Evolutionary conservation across 2,329 filamentous ascomycete genomes (phyloP), one percentile per base, ranked within the genome.

Genomic region (Penicillium sp.): DNA sequence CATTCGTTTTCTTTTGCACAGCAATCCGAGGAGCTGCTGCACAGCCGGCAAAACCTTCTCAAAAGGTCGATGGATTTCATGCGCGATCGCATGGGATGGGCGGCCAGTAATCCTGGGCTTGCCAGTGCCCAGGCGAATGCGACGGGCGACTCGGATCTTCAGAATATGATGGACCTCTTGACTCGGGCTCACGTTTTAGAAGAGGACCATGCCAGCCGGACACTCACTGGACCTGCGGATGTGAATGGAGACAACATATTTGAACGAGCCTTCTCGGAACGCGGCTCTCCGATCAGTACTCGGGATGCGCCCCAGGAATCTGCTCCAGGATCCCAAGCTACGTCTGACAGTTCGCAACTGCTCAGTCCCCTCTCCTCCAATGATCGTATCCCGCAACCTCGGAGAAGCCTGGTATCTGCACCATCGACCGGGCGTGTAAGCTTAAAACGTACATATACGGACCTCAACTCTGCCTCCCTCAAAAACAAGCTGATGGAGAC

Each of bases 1-100:
- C 93, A 98, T 69, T 98, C 93, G 1, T 98, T 98, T 72, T 97
- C 91, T 10, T 98, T 98, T 68, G 89, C 93, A 32, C 88, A 95
- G 58, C 90, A 95, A 69, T 91, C 90, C 3, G 90, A 95, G 63
- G 91, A 97, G 52, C 83, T 89, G 52, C 77, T 97, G 46, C 87
- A 95, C 66, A 95, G 82, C 66, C 85, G 93, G 44, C 90, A 97
- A 67, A 95, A 89, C 74, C 86, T 95, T 27, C 69, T 98, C 61
- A 95, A 95, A 71, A 81, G 91, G 49, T 95, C 90, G 7, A 85
- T 96, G 63, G 93, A 97, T 68, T 96, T 97, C 64, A 94, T 98
- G 86, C 86, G 87, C 63, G 89, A 96, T 65, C 87, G 87, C 54
- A 80, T 94, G 69, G 87, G 87, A 54, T 91, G 89, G 85, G 81